These are phyloP conservation scores for Saccharomycopsis schoenii DNA, from an alignment of 805 yeast species.

Conservation along the genomic window DNA sequence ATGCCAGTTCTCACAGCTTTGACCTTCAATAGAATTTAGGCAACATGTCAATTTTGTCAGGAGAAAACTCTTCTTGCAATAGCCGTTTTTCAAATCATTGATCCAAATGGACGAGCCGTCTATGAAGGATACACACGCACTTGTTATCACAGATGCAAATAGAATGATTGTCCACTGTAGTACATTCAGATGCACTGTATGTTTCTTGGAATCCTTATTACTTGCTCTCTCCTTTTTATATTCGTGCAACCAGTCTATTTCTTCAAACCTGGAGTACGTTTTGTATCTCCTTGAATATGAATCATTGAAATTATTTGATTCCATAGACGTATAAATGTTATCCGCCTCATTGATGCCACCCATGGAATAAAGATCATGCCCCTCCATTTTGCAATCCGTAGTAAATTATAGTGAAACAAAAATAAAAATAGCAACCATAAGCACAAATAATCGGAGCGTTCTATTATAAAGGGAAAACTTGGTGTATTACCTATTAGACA, in stretches of 20 bases:
- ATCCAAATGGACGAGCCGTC: slow-evolving; percentile 14
- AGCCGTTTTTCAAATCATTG: slow-evolving; percentile 15
- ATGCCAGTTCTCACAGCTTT: slow-evolving; percentile 14
- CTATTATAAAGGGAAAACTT: no score
- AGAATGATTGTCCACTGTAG: slow-evolving; percentile 20
- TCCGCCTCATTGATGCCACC: neutral
- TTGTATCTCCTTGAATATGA: slow-evolving; percentile 28
- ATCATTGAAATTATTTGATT: neutral
- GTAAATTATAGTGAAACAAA: neutral
- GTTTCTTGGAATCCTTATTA: neutral
- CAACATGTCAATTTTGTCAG: slow-evolving; percentile 13
- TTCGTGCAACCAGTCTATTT: slow-evolving; percentile 17
- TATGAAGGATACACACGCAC: slow-evolving; percentile 7
- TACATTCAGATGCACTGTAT: neutral
- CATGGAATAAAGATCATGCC: neutral
- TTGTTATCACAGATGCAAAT: slow-evolving; percentile 21
- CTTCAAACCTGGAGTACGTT: slow-evolving; percentile 8
- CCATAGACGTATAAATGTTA: neutral
- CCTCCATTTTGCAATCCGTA: neutral
- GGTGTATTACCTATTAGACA: neutral
- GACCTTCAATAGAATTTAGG: slow-evolving; percentile 18
- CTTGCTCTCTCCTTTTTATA: slow-evolving; percentile 9
- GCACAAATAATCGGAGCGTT: no score
- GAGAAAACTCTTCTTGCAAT: slow-evolving; percentile 9
- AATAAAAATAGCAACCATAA: neutral